Percentiles rank a stretch among this genome's conserved stretches.
Conservation (phyloP, 1,284 basidiomycete species). For the Cryptococcus amylolentus region DNA sequence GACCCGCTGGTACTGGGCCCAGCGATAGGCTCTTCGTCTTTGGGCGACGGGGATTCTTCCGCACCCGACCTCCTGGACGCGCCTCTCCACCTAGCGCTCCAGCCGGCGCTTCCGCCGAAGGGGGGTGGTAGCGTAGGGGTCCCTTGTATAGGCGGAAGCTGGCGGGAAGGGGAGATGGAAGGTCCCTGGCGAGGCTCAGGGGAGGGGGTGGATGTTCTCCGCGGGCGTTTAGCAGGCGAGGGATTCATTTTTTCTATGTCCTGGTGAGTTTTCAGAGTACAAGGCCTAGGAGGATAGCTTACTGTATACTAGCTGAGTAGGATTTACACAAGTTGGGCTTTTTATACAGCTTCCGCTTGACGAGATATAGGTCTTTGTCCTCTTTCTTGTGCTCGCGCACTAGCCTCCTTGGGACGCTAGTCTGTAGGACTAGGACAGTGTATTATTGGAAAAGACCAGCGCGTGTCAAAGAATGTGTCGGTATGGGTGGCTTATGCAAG, state of each 20-base stretch:
- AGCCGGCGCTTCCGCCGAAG: constrained; percentile 14
- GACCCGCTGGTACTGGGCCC: neutral
- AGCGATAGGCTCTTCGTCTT: constrained; percentile 14
- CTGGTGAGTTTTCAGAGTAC: neutral
- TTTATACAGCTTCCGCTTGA: neutral
- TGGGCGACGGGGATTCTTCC: constrained; percentile 18
- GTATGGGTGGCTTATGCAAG: too few species aligned
- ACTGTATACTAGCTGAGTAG: too few species aligned
- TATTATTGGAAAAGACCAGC: too few species aligned
- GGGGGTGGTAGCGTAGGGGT: constrained; percentile 14
- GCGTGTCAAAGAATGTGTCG: too few species aligned
- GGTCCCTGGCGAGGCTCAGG: constrained; percentile 10
- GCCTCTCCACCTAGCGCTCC: constrained; percentile 12
- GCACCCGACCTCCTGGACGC: constrained; percentile 19
- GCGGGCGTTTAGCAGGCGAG: constrained; percentile 19
- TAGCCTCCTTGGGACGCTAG: too few species aligned
- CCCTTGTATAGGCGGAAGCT: constrained; percentile 17
- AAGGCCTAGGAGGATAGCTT: neutral
- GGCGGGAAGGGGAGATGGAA: constrained; percentile 15
- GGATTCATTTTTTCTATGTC: constrained; percentile 14
- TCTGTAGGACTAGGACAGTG: too few species aligned
- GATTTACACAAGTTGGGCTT: neutral
- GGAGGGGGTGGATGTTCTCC: constrained; percentile 16
- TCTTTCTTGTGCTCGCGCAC: neutral
- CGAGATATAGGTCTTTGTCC: neutral